Evolutionary conservation across 805 yeast species (phyloP).

Genomic region (Lipomyces kockii): DNA sequence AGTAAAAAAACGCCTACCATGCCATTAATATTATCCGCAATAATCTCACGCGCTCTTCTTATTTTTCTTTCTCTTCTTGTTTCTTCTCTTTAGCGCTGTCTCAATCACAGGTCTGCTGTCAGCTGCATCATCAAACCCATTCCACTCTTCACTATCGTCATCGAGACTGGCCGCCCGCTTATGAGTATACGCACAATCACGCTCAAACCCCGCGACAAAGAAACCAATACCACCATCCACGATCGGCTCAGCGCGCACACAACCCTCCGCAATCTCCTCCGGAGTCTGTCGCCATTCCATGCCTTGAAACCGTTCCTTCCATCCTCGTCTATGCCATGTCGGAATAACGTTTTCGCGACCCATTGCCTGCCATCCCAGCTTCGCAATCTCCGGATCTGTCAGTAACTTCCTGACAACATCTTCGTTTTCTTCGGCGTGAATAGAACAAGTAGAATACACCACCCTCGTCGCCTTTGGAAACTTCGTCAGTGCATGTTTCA

Average conservation of each 20-base stretch:
- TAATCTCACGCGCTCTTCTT: not conserved
- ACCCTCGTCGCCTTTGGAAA: slow-evolving; percentile 79
- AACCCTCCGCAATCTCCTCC: slow-evolving; percentile 73
- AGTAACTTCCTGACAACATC: slow-evolving; percentile 82
- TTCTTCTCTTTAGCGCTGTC: not conserved
- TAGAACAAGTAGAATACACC: slow-evolving; percentile 94
- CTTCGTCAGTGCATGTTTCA: slow-evolving; percentile 76
- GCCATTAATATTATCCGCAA: not conserved
- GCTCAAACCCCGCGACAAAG: slow-evolving; percentile 90
- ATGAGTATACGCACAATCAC: slow-evolving; percentile 41
- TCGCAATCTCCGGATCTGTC: slow-evolving; percentile 64
- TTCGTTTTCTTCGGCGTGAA: slow-evolving; percentile 93
- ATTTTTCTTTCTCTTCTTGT: not conserved
- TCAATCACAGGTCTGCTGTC: not conserved
- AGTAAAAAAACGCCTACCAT: not conserved
- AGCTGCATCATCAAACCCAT: slow-evolving; percentile 44
- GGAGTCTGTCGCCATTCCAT: slow-evolving; percentile 49
- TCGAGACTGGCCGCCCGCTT: slow-evolving; percentile 25
- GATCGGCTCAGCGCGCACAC: slow-evolving; percentile 82
- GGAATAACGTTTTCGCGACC: slow-evolving; percentile 71
- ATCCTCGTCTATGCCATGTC: slow-evolving; percentile 85
- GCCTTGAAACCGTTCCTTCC: slow-evolving; percentile 66
- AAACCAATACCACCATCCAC: slow-evolving; percentile 99
- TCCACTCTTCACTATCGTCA: slow-evolving; percentile 46
- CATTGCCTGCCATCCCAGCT: slow-evolving; percentile 75